Evolutionary conservation across 768 basidiomycete genomes (phyloP).

Genomic region (Rhodotorula sphaerocarpa): DNA sequence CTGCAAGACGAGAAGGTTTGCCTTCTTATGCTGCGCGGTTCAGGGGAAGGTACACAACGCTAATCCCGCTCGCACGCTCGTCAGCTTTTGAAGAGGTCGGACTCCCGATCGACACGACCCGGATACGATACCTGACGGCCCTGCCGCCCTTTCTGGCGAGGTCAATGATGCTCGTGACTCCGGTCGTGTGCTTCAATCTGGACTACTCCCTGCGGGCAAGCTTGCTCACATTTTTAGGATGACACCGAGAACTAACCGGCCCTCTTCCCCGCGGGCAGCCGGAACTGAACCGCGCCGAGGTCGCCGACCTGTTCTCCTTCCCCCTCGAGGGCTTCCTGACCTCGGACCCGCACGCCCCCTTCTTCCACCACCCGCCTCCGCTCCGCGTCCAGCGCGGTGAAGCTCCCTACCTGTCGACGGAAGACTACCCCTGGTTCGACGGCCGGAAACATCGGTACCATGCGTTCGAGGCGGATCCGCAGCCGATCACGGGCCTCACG

Average conservation of each 20-base stretch:
- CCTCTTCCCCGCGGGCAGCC: constrained; percentile 24
- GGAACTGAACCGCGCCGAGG: constrained; percentile 36
- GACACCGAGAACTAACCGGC: constrained; percentile 36
- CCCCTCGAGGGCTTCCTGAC: constrained; percentile 37
- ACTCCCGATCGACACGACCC: constrained; percentile 25
- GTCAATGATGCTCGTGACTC: constrained; percentile 33
- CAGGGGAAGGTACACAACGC: too few relatives aligned
- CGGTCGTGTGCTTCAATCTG: constrained; percentile 30
- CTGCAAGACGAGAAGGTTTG: constrained; percentile 30
- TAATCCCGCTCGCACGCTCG: too few relatives aligned
- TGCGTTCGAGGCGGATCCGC: constrained; percentile 21
- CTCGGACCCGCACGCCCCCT: not conserved
- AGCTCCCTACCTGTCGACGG: constrained; percentile 23
- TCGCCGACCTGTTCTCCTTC: constrained; percentile 36
- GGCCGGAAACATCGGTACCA: constrained; percentile 29
- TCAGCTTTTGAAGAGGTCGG: constrained; percentile 39
- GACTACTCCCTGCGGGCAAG: constrained; percentile 25
- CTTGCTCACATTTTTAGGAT: too few relatives aligned
- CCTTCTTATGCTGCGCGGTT: too few relatives aligned
- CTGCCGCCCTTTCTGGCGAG: constrained; percentile 38
- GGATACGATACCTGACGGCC: constrained; percentile 33
- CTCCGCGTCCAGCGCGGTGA: not conserved
- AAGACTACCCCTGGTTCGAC: constrained; percentile 37
- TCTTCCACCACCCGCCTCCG: constrained; percentile 9
- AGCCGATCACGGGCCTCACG: constrained; percentile 33